Conservation (phyloP, 1,139 yeast genomes). For the Lodderomyces orthopsilosis region DNA sequence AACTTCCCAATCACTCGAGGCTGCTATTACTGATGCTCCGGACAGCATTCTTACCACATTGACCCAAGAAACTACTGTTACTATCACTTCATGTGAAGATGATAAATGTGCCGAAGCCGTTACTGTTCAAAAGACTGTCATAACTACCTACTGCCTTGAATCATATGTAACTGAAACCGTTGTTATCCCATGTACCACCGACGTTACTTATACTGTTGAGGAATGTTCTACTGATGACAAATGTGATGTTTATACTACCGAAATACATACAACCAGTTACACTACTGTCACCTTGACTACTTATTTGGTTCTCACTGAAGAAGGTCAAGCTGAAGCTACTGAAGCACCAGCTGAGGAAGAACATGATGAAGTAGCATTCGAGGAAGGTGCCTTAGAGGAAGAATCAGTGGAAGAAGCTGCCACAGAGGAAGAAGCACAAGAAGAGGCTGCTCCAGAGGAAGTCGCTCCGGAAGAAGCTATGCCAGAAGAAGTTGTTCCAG, state of each 20-base stretch:
- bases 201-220: conserved; percentile 11
- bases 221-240: conserved; percentile 8
- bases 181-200: conserved; percentile 8
- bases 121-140: conserved; percentile 8
- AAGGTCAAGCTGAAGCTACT: conserved; percentile 4
- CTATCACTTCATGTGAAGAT: conserved; percentile 13
- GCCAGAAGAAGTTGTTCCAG: conserved; percentile 2
- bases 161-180: conserved; percentile 9
- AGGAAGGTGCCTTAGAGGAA: neutral
- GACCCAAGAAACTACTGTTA: conserved; percentile 8
- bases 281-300: conserved; percentile 13
- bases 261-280: conserved; percentile 7
- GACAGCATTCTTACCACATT: conserved; percentile 8
- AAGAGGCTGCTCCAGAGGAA: conserved; percentile 1
- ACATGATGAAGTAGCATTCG: neutral
- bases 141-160: conserved; percentile 14
- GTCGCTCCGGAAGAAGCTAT: neutral
- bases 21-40: conserved; percentile 1
- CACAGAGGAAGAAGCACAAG: neutral
- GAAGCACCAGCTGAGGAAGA: conserved; percentile 2
- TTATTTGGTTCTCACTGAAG: conserved; percentile 8
- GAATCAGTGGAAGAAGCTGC: neutral
- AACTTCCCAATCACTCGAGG: conserved; percentile 3
- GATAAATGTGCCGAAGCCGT: conserved; percentile 8
- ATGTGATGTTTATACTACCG: conserved; percentile 9